phyloP scores from a whole-genome alignment of 495 filamentous ascomycete species.

The Trichoderma orchidacearum region DNA sequence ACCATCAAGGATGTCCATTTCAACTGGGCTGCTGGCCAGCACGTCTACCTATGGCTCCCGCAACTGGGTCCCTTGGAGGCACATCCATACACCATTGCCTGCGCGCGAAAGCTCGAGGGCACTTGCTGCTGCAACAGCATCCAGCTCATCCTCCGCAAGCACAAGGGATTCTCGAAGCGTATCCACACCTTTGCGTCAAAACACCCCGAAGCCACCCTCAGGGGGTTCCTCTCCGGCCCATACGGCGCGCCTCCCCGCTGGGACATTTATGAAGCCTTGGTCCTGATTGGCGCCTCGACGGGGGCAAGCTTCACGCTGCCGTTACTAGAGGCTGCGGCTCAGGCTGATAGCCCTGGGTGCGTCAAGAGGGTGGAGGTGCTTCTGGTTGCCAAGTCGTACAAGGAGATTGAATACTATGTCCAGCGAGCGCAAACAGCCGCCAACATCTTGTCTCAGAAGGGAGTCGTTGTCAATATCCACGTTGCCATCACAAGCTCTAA shows the following conservation, averaged over 20 bases:
- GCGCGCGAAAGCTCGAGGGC: slow-evolving; percentile 24
- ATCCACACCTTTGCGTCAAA: slow-evolving; percentile 52
- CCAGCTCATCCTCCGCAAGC: slow-evolving; percentile 59
- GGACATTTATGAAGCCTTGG: slow-evolving; percentile 44
- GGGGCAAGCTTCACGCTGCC: slow-evolving; percentile 44
- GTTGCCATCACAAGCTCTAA: slow-evolving; percentile 24
- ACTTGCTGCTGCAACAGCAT: slow-evolving; percentile 44
- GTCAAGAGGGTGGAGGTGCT: slow-evolving; percentile 57
- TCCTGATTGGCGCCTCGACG: slow-evolving; percentile 44
- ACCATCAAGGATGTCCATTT: slow-evolving; percentile 57
- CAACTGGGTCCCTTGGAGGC: slow-evolving; percentile 53
- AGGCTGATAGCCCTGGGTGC: slow-evolving; percentile 29
- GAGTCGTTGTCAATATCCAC: slow-evolving; percentile 28
- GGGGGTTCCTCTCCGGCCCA: slow-evolving; percentile 40
- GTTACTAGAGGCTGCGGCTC: slow-evolving; percentile 39
- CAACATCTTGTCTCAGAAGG: slow-evolving; percentile 5
- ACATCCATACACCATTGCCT: slow-evolving; percentile 73
- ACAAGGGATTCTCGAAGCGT: slow-evolving; percentile 54
- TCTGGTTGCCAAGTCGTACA: slow-evolving; percentile 55
- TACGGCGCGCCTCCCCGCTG: slow-evolving; percentile 42
- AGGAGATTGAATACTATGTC: slow-evolving; percentile 59
- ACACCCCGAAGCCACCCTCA: slow-evolving; percentile 17
- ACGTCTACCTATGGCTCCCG: slow-evolving; percentile 64
- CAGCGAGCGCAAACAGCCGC: slow-evolving; percentile 14
- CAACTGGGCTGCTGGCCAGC: slow-evolving; percentile 63